These are phyloP conservation scores for Saccharomyces hybrid DNA, from an alignment of 1,139 yeast genomes.

Conservation along the genomic window DNA sequence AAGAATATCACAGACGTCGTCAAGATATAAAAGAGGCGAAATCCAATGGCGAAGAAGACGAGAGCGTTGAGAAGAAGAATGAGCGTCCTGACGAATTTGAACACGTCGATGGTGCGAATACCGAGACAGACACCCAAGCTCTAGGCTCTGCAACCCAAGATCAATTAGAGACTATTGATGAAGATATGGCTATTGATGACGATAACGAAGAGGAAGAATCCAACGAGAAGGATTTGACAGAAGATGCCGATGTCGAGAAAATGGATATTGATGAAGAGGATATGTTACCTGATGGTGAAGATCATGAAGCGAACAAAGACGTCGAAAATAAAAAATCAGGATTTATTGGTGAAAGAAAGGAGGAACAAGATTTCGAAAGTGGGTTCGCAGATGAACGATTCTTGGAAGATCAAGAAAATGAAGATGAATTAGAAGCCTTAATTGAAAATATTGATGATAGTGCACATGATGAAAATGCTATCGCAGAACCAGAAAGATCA, in stretches of 20 bases:
- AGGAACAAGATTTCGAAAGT: conserved; percentile 25
- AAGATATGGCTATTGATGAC: conserved; percentile 80
- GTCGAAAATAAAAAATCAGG: conserved; percentile 50
- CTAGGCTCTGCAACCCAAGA: conserved; percentile 83
- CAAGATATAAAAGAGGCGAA: conserved; percentile 68
- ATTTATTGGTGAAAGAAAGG: conserved; percentile 43
- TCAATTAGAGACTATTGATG: conserved; percentile 69
- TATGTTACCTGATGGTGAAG: conserved; percentile 11
- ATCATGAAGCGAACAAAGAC: conserved; percentile 36
- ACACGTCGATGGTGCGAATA: conserved; percentile 78
- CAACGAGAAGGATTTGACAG: conserved; percentile 31
- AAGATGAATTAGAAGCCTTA: conserved; percentile 32
- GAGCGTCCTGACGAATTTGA: conserved; percentile 83
- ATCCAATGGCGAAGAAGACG: conserved; percentile 38
- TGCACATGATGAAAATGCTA: conserved; percentile 23
- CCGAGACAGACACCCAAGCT: conserved; percentile 78
- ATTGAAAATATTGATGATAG: conserved; percentile 31
- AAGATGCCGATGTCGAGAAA: conserved; percentile 16
- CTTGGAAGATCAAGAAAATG: conserved; percentile 32
- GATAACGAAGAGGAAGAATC: conserved; percentile 37
- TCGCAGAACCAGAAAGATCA: conserved; percentile 39
- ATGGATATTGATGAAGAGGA: conserved; percentile 19
- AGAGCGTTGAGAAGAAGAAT: conserved; percentile 46
- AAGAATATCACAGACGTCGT: conserved; percentile 85
- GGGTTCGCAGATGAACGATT: conserved; percentile 25